Evolutionary conservation across 2,329 filamentous ascomycete genomes (phyloP), one percentile per base, ranked within the genome.

Genomic region (Cladosporium oxysporum): DNA sequence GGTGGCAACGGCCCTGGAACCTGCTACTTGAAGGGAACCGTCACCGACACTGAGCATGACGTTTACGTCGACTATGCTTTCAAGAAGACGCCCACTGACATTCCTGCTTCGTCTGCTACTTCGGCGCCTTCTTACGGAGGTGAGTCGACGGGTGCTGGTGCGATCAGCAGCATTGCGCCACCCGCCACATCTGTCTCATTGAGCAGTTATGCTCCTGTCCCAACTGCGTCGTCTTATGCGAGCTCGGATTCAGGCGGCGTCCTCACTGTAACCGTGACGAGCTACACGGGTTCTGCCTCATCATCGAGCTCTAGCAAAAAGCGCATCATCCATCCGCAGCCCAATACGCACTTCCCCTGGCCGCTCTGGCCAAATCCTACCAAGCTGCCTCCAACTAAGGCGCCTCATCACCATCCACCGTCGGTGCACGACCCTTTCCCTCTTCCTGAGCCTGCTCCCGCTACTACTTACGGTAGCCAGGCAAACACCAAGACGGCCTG

Each of bases 1-100:
- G 67, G 67, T n/a, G 68, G 69, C 26, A 58, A 47, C n/a, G 66
- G 66, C 5, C 47, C 69, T 23, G 69, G 69, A 14, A 70, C 50
- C 16, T 71, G 68, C 44, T 68, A 71, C 35, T 62, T 68, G 23
- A 67, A 67, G 28, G 31, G 31, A 21, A 33, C 23, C 3, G 64
- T 67, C 47, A 65, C 58, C 21, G n/a, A 29, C 21, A 35, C n/a
- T n/a, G 35, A 31, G 11, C 18, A 29, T 10, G 58, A 62, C 49
- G 23, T 50, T 14, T n/a, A 57, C 35, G 69, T 70, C 35, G 68
- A 70, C 50, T 65, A 59, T 23, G 62, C 62, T 29, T 65, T 52
- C 62, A 65, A 65, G 55, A 47, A 65, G 28, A 31, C 31, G 12
- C n/a, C 53, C 16, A 58, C 41, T 26, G 12, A 62, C 10, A 12